These are phyloP conservation scores for Picea abies DNA, from an alignment of 83 land plant species.

Conservation along the genomic window DNA sequence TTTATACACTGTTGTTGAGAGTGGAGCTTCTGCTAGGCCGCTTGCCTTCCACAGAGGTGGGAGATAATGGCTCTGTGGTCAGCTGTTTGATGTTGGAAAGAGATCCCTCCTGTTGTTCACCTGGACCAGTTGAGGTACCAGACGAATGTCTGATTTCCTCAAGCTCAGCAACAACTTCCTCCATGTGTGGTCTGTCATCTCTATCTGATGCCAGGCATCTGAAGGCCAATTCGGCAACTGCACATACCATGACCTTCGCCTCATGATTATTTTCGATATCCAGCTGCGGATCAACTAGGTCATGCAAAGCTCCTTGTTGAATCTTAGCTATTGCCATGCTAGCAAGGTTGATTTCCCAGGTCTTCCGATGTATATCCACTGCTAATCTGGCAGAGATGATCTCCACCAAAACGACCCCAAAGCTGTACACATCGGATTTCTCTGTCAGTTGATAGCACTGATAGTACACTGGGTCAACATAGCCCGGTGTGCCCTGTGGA, in stretches of 20 bases:
- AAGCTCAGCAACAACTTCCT: slow-evolving; percentile 39
- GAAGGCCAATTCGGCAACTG: slow-evolving; percentile 52
- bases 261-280: slow-evolving; percentile 13
- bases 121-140: no score
- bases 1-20: no score
- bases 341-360: slow-evolving; percentile 42
- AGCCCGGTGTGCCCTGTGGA: slow-evolving; percentile 45
- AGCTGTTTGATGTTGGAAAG: no score
- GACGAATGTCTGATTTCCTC: slow-evolving; percentile 33
- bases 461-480: slow-evolving; percentile 79
- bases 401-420: slow-evolving; percentile 88
- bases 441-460: slow-evolving; percentile 66
- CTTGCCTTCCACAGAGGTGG: no score
- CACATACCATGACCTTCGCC: slow-evolving; percentile 24
- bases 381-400: slow-evolving; percentile 66
- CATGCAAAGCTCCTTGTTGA: slow-evolving; percentile 27
- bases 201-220: slow-evolving; percentile 40
- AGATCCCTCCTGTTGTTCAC: no score
- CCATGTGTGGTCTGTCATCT: slow-evolving; percentile 50
- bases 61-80: no score
- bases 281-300: slow-evolving; percentile 35
- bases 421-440: slow-evolving; percentile 91
- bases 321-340: slow-evolving; percentile 44
- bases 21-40: no score
- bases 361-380: slow-evolving; percentile 45